These are phyloP conservation scores for Arthrobotrys sphaeroides DNA, from an alignment of 2,329 filamentous ascomycete genomes.

Conservation along the genomic window DNA sequence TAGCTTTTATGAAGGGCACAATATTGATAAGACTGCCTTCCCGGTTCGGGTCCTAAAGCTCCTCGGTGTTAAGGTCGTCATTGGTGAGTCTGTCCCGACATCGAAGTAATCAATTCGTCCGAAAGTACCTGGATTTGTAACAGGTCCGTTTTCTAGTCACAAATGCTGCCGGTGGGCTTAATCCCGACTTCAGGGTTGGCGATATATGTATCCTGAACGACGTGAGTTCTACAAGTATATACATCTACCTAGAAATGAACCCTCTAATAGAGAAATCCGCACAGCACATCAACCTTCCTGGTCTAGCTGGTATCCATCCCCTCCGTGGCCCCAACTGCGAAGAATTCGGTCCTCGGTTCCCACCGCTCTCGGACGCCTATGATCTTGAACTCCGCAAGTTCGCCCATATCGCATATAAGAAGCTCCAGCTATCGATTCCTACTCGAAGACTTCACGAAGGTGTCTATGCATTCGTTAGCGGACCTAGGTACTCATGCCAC, in stretches of 20 bases:
- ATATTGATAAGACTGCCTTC: constrained; percentile 71
- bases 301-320: constrained; percentile 70
- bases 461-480: constrained; percentile 72
- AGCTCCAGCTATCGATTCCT: constrained; percentile 63
- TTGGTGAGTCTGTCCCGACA: constrained; percentile 58
- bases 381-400: constrained; percentile 70
- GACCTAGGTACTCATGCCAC: constrained; percentile 66
- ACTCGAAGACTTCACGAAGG: constrained; percentile 70
- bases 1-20: constrained; percentile 75
- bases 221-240: constrained; percentile 61
- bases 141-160: constrained; percentile 65
- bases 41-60: constrained; percentile 72
- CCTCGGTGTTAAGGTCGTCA: constrained; percentile 70
- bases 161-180: constrained; percentile 73
- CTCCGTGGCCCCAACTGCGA: constrained; percentile 71
- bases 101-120: constrained; percentile 60
- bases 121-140: constrained; percentile 19
- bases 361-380: constrained; percentile 73
- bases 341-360: constrained; percentile 71
- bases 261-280: constrained; percentile 1
- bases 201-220: constrained; percentile 74
- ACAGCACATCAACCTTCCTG: constrained; percentile 72
- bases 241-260: neutral
- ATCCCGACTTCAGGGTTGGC: constrained; percentile 71
- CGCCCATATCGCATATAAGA: constrained; percentile 69